phyloP scores from a whole-genome alignment of 169 alveolate genomes.

The Babesia bovis region DNA sequence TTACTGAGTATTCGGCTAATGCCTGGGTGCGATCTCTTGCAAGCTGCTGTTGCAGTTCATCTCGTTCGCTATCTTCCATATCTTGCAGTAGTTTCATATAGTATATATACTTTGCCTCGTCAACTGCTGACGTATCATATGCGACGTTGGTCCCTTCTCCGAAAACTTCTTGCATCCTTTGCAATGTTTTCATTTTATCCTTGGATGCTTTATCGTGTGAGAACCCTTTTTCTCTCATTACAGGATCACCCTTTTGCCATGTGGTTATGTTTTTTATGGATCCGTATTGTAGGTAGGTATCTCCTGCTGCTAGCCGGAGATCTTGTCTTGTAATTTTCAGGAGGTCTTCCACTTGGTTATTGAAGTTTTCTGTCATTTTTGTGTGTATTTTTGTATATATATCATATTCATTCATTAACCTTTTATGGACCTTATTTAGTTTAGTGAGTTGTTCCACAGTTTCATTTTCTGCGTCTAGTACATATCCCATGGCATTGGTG shows the following conservation, averaged over 20 bases:
- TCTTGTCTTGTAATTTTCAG: constrained; percentile 64
- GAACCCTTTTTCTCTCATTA: constrained; percentile 62
- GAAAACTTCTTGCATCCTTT: constrained; percentile 53
- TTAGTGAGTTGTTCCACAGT: constrained; percentile 35
- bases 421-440: constrained; percentile 38
- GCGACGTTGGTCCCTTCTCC: constrained; percentile 31
- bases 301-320: constrained; percentile 58
- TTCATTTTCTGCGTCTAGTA: constrained; percentile 59
- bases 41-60: constrained; percentile 47
- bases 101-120: constrained; percentile 62
- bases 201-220: constrained; percentile 54
- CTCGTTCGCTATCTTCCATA: constrained; percentile 53
- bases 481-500: constrained; percentile 64
- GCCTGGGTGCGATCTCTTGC: constrained; percentile 60
- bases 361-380: constrained; percentile 59
- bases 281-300: constrained; percentile 60
- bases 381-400: constrained; percentile 34
- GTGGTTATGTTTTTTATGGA: constrained; percentile 47
- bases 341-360: constrained; percentile 55
- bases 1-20: constrained; percentile 62
- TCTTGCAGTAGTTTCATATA: constrained; percentile 54
- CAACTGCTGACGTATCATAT: constrained; percentile 17
- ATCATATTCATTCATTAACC: constrained; percentile 48
- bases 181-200: constrained; percentile 46
- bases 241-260: constrained; percentile 61